These are phyloP conservation scores for Hypsizygus marmoreus DNA, from an alignment of 768 basidiomycete species.

Conservation along the genomic window DNA sequence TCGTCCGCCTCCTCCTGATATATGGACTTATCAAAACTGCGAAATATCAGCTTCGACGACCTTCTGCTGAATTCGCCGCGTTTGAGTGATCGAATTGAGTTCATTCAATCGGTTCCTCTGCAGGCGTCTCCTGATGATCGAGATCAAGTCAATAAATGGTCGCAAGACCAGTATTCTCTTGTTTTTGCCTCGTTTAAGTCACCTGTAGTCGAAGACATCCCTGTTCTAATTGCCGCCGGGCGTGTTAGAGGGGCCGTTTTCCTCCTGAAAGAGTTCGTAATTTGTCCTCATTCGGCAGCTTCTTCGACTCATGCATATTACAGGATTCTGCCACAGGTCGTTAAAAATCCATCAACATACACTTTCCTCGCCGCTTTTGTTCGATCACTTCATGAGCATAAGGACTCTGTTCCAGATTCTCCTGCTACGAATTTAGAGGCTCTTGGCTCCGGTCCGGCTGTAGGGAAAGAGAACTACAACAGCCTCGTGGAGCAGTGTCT, in stretches of 20 bases:
- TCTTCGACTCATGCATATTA: no score
- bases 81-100: slow-evolving; percentile 20
- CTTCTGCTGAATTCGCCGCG: slow-evolving; percentile 12
- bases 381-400: slow-evolving; percentile 21
- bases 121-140: slow-evolving; percentile 14
- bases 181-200: slow-evolving; percentile 21
- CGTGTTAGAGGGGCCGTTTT: slow-evolving; percentile 16
- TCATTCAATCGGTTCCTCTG: slow-evolving; percentile 19
- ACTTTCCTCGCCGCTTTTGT: slow-evolving; percentile 25
- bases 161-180: slow-evolving; percentile 15
- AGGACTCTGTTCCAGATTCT: slow-evolving; percentile 9
- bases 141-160: slow-evolving; percentile 19
- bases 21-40: neutral
- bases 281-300: no score
- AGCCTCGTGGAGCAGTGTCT: slow-evolving; percentile 20
- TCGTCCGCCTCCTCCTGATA: neutral
- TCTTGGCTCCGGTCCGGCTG: neutral
- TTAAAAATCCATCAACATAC: slow-evolving; percentile 18
- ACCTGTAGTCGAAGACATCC: slow-evolving; percentile 21
- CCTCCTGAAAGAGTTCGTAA: slow-evolving; percentile 24
- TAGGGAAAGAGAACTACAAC: slow-evolving; percentile 9
- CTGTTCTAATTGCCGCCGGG: slow-evolving; percentile 23
- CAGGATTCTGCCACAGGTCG: slow-evolving; percentile 27
- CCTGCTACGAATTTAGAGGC: neutral
- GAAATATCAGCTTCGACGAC: slow-evolving; percentile 19